Evolutionary conservation across 2,329 filamentous ascomycete species (phyloP), one percentile per base, ranked within the genome.

Genomic region (Phaeoacremonium minimum): DNA sequence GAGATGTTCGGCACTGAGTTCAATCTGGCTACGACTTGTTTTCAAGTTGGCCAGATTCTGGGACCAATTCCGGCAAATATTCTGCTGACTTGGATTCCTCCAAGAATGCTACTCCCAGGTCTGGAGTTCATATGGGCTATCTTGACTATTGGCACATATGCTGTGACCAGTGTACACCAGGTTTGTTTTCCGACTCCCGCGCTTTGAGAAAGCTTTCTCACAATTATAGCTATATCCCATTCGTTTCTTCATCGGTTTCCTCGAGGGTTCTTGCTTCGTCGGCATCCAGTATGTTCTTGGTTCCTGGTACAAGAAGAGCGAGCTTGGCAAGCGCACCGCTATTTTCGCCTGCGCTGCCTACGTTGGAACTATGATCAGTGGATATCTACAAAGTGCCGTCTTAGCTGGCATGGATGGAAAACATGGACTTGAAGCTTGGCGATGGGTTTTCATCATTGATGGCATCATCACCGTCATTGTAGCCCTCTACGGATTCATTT

Each of bases 271-370:
- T 4, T 69, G 65, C 2, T 75, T 73, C 35, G 66, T 69, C 3
- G 66, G 64, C 0, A 54, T 66, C 0, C 68, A 73, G 33, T 74
- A 73, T 36, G 66, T 74, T 33, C 55, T 75, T 0, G 69, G 71
- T 1, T 68, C 71, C 0, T 83, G 77, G 77, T 81, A 80, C 44
- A 80, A 69, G 0, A 63, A 66, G 26, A 60, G 64, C n/a, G 77
- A 82, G 41, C 63, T 83, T 0, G 76, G 75, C 1, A 83, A 81
- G 49, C 66, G 79, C 3, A 75, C 67, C 3, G 77, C 73, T 20
- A 74, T 83, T 33, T 83, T 82, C 47, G 78, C 75, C 0, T 67
- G 72, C 1, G 76, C 73, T 8, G 77, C 75, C 1, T 60, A 79
- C 3, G 75, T 73, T 0, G 78, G 77, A 0, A 79, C 71, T 0